Evolutionary conservation across 108 stramenopile genomes (phyloP).

Genomic region (Fistulifera pelliculosa): DNA sequence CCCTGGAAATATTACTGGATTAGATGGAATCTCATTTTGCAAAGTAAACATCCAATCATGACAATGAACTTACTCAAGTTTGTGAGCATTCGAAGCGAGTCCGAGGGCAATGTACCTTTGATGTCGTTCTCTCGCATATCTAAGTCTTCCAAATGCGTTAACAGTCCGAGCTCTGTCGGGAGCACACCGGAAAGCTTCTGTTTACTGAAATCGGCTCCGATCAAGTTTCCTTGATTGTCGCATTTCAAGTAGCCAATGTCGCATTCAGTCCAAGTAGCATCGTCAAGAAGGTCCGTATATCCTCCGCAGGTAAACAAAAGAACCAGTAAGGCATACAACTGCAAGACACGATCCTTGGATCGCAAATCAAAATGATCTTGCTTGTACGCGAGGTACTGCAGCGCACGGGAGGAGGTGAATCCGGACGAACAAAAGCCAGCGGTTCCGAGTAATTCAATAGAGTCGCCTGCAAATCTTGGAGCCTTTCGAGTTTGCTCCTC

Average conservation of each 20-base stretch:
- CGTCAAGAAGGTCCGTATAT: background rate
- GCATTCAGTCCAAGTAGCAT: background rate
- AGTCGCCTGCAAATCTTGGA: too few relatives aligned
- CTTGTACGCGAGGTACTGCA: slow-evolving; percentile 1
- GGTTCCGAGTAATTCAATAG: too few relatives aligned
- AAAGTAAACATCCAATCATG: too few relatives aligned
- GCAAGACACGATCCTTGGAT: background rate
- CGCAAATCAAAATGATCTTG: background rate
- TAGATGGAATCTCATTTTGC: too few relatives aligned
- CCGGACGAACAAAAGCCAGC: background rate
- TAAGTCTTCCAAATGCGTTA: background rate
- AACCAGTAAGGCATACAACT: background rate
- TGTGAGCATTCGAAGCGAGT: background rate
- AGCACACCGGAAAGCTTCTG: background rate
- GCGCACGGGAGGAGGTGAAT: slow-evolving; percentile 1
- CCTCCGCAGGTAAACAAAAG: background rate
- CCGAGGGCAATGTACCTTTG: background rate
- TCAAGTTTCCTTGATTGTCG: background rate
- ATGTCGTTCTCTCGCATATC: background rate
- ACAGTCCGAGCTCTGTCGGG: background rate
- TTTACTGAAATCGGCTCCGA: background rate
- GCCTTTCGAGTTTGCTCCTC: too few relatives aligned
- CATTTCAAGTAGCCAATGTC: background rate
- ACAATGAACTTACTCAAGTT: background rate
- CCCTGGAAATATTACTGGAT: background rate